phyloP scores from a whole-genome alignment of 306 rosid species.

The Inga oerstediana region DNA sequence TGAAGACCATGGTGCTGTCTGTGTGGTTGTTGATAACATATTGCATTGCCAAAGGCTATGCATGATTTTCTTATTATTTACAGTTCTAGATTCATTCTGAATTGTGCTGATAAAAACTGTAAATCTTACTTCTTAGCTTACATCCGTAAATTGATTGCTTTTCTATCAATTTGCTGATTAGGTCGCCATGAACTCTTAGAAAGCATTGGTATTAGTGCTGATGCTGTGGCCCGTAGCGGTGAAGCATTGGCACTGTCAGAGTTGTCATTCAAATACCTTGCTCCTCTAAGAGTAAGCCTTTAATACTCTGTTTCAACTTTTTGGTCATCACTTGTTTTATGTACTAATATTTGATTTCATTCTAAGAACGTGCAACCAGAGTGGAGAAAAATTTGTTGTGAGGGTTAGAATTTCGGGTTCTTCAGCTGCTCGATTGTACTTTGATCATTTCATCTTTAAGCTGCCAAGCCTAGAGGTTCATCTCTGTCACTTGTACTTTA shows the following conservation, averaged over 20 bases:
- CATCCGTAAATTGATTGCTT: constrained; percentile 25
- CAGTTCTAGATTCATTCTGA: not conserved
- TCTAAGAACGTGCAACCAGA: constrained; percentile 48
- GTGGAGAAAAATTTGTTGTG: constrained; percentile 75
- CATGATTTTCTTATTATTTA: constrained; percentile 2
- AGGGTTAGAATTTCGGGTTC: constrained; percentile 63
- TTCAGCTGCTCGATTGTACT: constrained; percentile 73
- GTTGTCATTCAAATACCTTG: constrained; percentile 75
- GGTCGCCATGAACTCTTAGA: constrained; percentile 80
- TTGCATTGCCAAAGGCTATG: not conserved
- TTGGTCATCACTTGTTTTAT: constrained; percentile 15
- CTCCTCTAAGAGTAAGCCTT: constrained; percentile 77
- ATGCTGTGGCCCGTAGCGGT: constrained; percentile 70
- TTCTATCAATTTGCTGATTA: constrained; percentile 41
- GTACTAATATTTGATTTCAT: constrained; percentile 30
- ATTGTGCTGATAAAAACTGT: not conserved
- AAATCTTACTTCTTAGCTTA: not conserved
- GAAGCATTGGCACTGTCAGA: constrained; percentile 77
- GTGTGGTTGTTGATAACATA: constrained; percentile 1
- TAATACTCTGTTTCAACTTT: not conserved
- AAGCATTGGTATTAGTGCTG: constrained; percentile 60
- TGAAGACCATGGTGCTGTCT: constrained; percentile 1
- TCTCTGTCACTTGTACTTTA: not conserved
- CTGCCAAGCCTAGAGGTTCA: constrained; percentile 83
- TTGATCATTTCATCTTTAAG: constrained; percentile 75